Evolutionary conservation across 208 protist species (phyloP).

Genomic region (Porcisia hertigi): DNA sequence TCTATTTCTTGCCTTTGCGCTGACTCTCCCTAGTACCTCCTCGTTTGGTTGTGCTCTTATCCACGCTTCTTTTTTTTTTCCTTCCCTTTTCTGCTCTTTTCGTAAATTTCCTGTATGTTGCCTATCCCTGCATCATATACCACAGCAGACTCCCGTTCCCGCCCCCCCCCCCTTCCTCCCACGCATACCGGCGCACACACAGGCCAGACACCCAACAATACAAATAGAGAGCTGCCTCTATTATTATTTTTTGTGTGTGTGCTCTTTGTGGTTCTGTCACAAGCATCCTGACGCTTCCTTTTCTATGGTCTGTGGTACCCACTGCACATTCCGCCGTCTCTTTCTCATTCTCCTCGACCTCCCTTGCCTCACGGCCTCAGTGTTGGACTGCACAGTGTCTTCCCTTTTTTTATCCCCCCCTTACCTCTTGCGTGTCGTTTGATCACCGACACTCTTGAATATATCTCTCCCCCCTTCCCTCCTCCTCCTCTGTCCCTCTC

Average conservation of each 20-base stretch:
- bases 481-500: too few species aligned
- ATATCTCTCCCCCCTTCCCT: neutral
- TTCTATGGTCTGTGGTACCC: neutral
- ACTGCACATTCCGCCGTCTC: neutral
- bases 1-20: conserved; percentile 2
- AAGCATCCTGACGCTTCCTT: neutral
- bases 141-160: neutral
- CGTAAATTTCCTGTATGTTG: neutral
- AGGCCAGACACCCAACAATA: neutral
- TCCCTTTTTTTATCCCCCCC: neutral
- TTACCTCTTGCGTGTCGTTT: neutral
- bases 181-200: neutral
- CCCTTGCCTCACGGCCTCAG: neutral
- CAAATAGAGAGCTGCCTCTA: neutral
- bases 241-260: neutral
- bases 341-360: neutral
- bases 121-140: neutral
- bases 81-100: neutral
- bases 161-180: neutral
- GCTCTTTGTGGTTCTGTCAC: neutral
- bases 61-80: conserved; percentile 9
- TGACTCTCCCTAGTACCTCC: conserved; percentile 2
- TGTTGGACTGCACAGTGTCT: neutral
- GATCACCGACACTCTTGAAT: conserved; percentile 3
- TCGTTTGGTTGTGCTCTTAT: conserved; percentile 4